Conservation (phyloP, 1,284 basidiomycete species). For the Uromyces viciae-fabae region DNA sequence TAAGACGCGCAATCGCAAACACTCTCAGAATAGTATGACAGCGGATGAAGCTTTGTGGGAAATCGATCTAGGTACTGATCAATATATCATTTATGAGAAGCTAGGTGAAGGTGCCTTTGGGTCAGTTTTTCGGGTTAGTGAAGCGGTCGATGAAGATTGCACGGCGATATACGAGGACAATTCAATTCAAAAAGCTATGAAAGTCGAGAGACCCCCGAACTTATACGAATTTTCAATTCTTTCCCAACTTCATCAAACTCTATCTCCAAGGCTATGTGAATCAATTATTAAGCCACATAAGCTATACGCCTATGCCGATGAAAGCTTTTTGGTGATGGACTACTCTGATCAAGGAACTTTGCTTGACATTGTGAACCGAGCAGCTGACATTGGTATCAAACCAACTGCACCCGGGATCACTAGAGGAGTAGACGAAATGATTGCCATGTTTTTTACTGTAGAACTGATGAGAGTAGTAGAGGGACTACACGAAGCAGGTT, state of each 20-base stretch:
- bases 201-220: slow-evolving; percentile 82
- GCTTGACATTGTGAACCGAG: slow-evolving; percentile 85
- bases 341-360: slow-evolving; percentile 87
- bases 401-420: slow-evolving; percentile 53
- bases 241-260: slow-evolving; percentile 67
- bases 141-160: slow-evolving; percentile 60
- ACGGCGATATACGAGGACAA: slow-evolving; percentile 56
- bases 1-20: slow-evolving; percentile 55
- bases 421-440: slow-evolving; percentile 73
- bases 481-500: slow-evolving; percentile 71
- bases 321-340: slow-evolving; percentile 84
- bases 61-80: slow-evolving; percentile 31
- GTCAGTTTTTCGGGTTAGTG: slow-evolving; percentile 68
- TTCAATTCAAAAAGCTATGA: slow-evolving; percentile 72
- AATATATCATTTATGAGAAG: slow-evolving; percentile 65
- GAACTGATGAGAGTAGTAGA: slow-evolving; percentile 82
- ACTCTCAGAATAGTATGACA: slow-evolving; percentile 41
- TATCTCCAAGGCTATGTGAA: slow-evolving; percentile 62
- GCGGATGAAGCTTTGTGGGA: slow-evolving; percentile 35
- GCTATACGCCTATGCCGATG: slow-evolving; percentile 78
- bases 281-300: slow-evolving; percentile 69
- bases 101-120: slow-evolving; percentile 97
- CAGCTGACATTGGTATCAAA: slow-evolving; percentile 64
- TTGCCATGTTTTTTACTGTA: slow-evolving; percentile 90
- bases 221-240: slow-evolving; percentile 92